Evolutionary conservation across 116 monocot species (phyloP).

Genomic region (Zostera marina): DNA sequence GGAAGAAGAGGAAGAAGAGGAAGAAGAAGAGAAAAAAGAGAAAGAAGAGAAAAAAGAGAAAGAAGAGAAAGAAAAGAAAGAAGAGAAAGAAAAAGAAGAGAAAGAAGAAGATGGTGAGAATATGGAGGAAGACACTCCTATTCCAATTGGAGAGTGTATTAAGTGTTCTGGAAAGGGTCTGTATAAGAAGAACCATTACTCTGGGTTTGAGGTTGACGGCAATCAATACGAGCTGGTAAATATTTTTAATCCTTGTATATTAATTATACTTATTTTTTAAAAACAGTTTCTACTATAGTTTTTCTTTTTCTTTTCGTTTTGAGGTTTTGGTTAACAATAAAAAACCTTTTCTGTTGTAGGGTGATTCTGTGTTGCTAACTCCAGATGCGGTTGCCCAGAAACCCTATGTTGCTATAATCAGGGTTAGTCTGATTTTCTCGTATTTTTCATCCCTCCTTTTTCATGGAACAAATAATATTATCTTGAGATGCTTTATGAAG

Average conservation of each 20-base stretch:
- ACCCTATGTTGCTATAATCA: constrained; percentile 86
- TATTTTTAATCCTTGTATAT: not conserved
- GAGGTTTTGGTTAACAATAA: not conserved
- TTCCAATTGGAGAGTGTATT: constrained; percentile 37
- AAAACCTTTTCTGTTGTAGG: constrained; percentile 23
- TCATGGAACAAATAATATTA: too few relatives aligned
- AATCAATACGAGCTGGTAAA: constrained; percentile 56
- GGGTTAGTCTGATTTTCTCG: constrained; percentile 16
- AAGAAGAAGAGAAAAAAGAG: not conserved
- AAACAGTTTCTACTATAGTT: not conserved
- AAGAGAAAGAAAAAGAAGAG: constrained; percentile 6
- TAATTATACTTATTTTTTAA: not conserved
- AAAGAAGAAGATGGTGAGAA: constrained; percentile 20
- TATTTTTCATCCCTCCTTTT: not conserved
- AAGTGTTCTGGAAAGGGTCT: constrained; percentile 62
- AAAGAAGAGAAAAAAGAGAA: not conserved
- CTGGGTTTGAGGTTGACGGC: constrained; percentile 61
- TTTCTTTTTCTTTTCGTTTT: not conserved
- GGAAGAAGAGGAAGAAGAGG: constrained; percentile 7
- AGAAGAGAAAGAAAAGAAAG: not conserved
- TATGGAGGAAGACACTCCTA: constrained; percentile 20
- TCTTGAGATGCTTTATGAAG: too few relatives aligned
- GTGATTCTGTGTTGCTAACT: constrained; percentile 67
- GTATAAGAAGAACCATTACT: constrained; percentile 57
- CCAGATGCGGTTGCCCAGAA: constrained; percentile 51